Base-by-base conservation (phyloP, 2,329 filamentous ascomycete species). In the Fusarium euwallaceae region DNA sequence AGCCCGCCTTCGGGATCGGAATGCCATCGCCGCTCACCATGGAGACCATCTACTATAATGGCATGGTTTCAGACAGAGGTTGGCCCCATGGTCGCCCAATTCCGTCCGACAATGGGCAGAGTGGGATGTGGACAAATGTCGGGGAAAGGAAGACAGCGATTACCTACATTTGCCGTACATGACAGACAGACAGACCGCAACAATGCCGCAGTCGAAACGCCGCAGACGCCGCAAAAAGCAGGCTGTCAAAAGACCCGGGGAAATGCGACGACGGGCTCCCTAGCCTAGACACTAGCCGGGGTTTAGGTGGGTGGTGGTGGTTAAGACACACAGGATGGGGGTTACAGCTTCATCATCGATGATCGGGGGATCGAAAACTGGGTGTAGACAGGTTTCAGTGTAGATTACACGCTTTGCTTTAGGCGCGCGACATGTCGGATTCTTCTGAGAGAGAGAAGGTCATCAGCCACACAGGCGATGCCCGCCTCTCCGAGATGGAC, bases 91-190 rank as follows among this genome's bases (percentile, higher is more conserved):
- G 58, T 67, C 64, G 71, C 68, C 63, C 68, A 73, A 69, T 68
- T 66, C 70, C 70, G 36, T 36, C 63, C 64, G 51, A 71, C 68
- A 66, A 73, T 75, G 68, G 71, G 72, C 72, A 64, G 65, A 75
- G 24, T 9, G 4, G 11, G 34, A 17, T 17, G 17, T 45, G 41
- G 45, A 51, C 27, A 27, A 51, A 29, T 51, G 45, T 48, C 43
- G 41, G 41, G 41, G 43, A 43, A 43, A 17, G 20, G 12, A 41
- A 4, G 22, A 48, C 43, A 27, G 43, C 22, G 11, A 48, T 48
- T 24, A 48, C 43, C 43, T 48, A 48, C 43, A 43, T 43, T 41
- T 41, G 17, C 41, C 41, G 20, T 48, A 24, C 43, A 56, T 56
- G 24, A 56, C 27, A 27, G 27, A 27, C 27, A 27, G 27, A 27